A percentile compares a stretch with the other conserved stretches of the same genome.
Evolutionary conservation across 2,329 filamentous ascomycete species (phyloP).

Genomic region (Botrytis fabae): DNA sequence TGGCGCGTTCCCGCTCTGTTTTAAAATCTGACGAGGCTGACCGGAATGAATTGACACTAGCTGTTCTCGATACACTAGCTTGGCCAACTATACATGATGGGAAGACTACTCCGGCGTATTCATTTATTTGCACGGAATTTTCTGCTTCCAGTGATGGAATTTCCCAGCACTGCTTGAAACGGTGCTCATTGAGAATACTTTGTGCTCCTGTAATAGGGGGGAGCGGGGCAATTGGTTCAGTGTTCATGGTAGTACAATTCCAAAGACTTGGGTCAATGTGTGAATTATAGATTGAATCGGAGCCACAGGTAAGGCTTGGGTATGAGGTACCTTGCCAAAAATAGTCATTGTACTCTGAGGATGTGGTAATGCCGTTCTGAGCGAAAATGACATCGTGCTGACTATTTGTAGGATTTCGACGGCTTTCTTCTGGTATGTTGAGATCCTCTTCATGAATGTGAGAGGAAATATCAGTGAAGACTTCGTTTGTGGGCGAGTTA

Average conservation of each 20-base stretch:
- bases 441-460: neutral
- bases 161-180: conserved; percentile 1
- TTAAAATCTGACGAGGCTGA: neutral
- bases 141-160: neutral
- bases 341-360: neutral
- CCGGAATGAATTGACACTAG: neutral
- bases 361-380: neutral
- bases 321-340: neutral
- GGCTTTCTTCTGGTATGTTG: neutral
- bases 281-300: neutral
- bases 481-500: neutral
- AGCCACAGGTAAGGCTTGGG: neutral
- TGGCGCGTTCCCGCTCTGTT: neutral
- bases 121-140: neutral
- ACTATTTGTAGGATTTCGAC: neutral
- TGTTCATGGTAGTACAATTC: neutral
- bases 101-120: neutral
- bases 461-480: neutral
- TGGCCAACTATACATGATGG: neutral
- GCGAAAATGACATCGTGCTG: neutral
- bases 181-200: neutral
- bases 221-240: neutral
- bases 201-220: neutral
- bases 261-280: neutral
- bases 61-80: neutral